phyloP scores from a whole-genome alignment of 148 eudicot genomes.

The Talinum fruticosum region DNA sequence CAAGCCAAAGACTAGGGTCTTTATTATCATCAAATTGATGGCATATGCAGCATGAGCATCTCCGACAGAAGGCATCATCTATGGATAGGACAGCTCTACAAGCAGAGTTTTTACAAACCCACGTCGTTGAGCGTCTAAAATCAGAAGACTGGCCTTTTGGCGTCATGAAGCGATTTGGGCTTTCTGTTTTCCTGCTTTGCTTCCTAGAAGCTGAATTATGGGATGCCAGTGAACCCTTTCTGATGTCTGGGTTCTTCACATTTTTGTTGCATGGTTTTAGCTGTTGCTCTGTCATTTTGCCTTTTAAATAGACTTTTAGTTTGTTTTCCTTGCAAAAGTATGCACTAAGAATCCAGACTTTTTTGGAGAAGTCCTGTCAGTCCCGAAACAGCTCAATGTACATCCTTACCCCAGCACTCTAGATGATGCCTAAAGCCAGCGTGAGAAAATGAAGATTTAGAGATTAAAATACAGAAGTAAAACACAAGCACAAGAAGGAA shows the following conservation, averaged over 20 bases:
- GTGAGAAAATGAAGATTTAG: conserved; percentile 5
- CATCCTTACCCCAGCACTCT: conserved; percentile 42
- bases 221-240: conserved; percentile 31
- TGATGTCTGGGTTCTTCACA: conserved; percentile 39
- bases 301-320: conserved; percentile 25
- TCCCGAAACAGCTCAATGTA: conserved; percentile 31
- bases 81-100: conserved; percentile 62
- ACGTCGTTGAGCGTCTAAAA: conserved; percentile 36
- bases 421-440: conserved; percentile 41
- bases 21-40: conserved; percentile 84
- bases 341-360: conserved; percentile 29
- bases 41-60: conserved; percentile 96
- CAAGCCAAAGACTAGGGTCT: conserved; percentile 94
- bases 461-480: conserved; percentile 10
- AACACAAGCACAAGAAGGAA: conserved; percentile 1
- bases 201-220: conserved; percentile 34
- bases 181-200: conserved; percentile 51
- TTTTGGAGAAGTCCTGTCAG: conserved; percentile 30
- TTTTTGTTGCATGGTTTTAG: conserved; percentile 37
- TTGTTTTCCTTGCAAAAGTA: conserved; percentile 36
- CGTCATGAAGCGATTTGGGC: conserved; percentile 37
- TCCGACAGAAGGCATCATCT: conserved; percentile 69
- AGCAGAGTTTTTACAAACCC: conserved; percentile 82
- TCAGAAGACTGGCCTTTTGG: conserved; percentile 26
- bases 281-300: conserved; percentile 47